Percentiles rank a stretch among this genome's conserved stretches.
Conservation (phyloP, 2,329 filamentous ascomycete species). For the Tolypocladium album region DNA sequence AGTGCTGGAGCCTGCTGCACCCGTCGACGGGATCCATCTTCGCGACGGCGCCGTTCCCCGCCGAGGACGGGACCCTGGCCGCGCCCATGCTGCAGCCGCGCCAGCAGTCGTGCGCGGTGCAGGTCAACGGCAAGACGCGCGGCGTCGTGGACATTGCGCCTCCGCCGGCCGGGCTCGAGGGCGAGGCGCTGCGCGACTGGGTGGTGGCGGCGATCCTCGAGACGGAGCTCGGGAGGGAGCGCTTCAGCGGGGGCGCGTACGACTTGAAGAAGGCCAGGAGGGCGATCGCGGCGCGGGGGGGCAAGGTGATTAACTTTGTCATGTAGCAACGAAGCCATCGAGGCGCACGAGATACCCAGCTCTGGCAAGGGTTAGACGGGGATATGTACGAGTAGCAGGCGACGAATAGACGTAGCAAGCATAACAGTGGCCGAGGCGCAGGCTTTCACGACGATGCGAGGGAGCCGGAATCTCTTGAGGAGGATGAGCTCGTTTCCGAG, state of each 20-base stretch:
- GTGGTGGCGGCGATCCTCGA: constrained; percentile 50
- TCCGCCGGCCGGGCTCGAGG: constrained; percentile 28
- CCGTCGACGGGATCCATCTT: constrained; percentile 29
- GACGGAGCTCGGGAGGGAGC: constrained; percentile 48
- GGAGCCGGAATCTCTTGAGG: not conserved
- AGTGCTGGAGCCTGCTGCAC: constrained; percentile 60
- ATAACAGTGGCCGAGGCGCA: not conserved
- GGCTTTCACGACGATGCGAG: not conserved
- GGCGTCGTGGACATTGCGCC: constrained; percentile 55
- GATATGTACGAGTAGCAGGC: not conserved
- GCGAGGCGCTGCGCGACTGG: constrained; percentile 43
- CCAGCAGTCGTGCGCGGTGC: constrained; percentile 52
- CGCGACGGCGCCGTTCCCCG: constrained; percentile 46
- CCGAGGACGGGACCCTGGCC: constrained; percentile 36
- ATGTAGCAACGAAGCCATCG: constrained; percentile 18
- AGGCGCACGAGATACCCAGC: not conserved
- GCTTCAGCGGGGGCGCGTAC: constrained; percentile 35
- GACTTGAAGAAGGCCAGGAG: constrained; percentile 45
- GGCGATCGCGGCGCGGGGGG: constrained; percentile 55
- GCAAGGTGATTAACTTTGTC: constrained; percentile 68
- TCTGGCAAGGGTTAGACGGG: not conserved
- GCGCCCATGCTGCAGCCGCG: constrained; percentile 38
- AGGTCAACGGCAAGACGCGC: constrained; percentile 70
- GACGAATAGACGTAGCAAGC: not conserved
- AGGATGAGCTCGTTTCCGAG: not conserved